Conservation (phyloP, 1,284 basidiomycete species). For the Apiotrichum veenhuisii region DNA sequence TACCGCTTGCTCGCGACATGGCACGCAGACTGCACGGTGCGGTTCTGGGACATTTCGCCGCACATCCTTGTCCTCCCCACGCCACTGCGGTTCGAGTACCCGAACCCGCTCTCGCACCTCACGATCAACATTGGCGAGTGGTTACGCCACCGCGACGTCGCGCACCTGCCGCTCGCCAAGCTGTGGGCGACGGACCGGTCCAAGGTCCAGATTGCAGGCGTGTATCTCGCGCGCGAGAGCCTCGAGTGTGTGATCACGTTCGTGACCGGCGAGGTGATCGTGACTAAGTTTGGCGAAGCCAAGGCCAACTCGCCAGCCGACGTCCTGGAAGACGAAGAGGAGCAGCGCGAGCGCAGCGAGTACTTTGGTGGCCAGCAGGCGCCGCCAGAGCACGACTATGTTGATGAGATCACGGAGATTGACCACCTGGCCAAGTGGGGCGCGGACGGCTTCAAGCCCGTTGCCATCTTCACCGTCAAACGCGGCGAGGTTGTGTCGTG, state of each 20-base stretch:
- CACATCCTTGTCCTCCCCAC: conserved; percentile 59
- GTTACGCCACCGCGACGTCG: conserved; percentile 41
- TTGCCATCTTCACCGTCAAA: conserved; percentile 58
- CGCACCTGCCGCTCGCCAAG: conserved; percentile 42
- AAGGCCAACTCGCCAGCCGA: background rate
- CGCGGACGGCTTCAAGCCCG: conserved; percentile 58
- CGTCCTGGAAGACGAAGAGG: conserved; percentile 21
- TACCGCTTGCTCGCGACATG: conserved; percentile 65
- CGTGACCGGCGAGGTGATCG: conserved; percentile 62
- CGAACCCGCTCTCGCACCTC: conserved; percentile 60
- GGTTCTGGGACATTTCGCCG: conserved; percentile 56
- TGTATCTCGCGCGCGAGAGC: conserved; percentile 62
- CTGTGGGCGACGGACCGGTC: conserved; percentile 43
- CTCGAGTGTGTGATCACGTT: conserved; percentile 65
- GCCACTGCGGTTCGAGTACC: conserved; percentile 56
- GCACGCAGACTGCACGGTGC: conserved; percentile 62
- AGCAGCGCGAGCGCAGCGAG: conserved; percentile 19
- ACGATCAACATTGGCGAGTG: conserved; percentile 60
- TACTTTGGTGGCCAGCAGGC: conserved; percentile 35
- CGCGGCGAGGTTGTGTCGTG: conserved; percentile 57
- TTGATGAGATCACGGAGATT: conserved; percentile 44
- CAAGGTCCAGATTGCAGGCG: conserved; percentile 54
- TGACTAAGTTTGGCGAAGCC: conserved; percentile 57
- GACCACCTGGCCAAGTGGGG: conserved; percentile 50
- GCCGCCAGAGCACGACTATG: background rate